Evolutionary conservation across 257 asterid genomes (phyloP), one percentile per base, ranked within the genome.

Genomic region (Penstemon barbatus): DNA sequence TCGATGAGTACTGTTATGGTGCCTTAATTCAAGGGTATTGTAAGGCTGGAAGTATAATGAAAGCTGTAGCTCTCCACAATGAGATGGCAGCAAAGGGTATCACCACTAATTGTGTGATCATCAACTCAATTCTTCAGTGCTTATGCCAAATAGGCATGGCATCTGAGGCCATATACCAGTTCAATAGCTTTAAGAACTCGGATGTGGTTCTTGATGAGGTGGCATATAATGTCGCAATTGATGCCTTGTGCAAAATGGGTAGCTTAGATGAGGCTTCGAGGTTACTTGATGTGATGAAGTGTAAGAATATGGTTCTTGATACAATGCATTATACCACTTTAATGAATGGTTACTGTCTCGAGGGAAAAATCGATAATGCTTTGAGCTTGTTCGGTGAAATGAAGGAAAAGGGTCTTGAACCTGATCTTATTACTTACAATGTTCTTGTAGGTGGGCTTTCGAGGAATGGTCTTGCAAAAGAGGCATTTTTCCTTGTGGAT

Each of bases 281-380:
- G 37, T 68, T 92, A 80, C 74, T 89, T 48, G 73, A 83, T 57
- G 98, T 87, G 82, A 92, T 89, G 98, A 87, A 76, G 78, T 55
- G 61, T 69, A 80, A 82, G 81, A 78, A 78, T 71, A 68, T 89
- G 51, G 56, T 64, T 51, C 96, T 84, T 3, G 95, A 89, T 69
- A 69, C 72, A 41, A 68, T 77, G 77, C 88, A 89, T 79, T 89
- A 86, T 73, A 87, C 92, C 76, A 89, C 96, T n/a, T 81, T 92
- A 77, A 86, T 92, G 39, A 77, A 71, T 62, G 96, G 96, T 36
- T 83, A 62, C 63, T 89, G 85, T 63, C 82, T 75, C 41, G 68
- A 72, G n/a, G 92, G 87, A 33, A 74, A 73, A 71, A 71, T 89
- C 66, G 49, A 11, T 58, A 79, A 79, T 74, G 97, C 97, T 7